phyloP scores from a whole-genome alignment of 164 flowering plant genomes.

The Umbilicus rupestris region DNA sequence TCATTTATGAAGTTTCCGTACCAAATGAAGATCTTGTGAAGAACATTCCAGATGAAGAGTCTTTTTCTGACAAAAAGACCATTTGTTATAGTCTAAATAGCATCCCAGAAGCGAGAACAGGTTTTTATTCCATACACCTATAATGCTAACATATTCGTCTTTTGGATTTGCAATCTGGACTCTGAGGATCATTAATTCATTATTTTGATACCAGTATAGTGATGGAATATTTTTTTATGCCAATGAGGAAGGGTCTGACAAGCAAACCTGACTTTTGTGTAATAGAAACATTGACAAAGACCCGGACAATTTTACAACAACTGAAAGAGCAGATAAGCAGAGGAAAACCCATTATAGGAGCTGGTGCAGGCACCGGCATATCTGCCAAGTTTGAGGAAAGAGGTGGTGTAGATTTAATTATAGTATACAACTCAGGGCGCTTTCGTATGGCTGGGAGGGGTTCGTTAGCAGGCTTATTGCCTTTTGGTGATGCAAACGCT shows the following conservation, averaged over 20 bases:
- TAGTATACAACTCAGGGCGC: slow-evolving; percentile 89
- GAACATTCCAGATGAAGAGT: slow-evolving; percentile 13
- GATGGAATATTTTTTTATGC: background rate
- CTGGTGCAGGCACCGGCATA: slow-evolving; percentile 98
- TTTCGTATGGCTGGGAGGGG: slow-evolving; percentile 99
- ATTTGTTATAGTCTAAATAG: slow-evolving; percentile 32
- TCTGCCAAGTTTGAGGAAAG: slow-evolving; percentile 98
- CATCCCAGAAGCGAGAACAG: slow-evolving; percentile 83
- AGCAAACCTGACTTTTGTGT: background rate
- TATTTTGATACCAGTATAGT: background rate
- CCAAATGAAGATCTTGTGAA: slow-evolving; percentile 23
- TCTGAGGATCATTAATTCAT: background rate
- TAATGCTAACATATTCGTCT: background rate
- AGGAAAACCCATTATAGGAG: slow-evolving; percentile 82
- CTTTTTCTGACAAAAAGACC: slow-evolving; percentile 14
- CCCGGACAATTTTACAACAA: slow-evolving; percentile 39
- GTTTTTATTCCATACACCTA: slow-evolving; percentile 21
- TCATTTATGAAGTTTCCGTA: slow-evolving; percentile 14
- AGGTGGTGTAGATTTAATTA: slow-evolving; percentile 87
- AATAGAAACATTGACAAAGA: slow-evolving; percentile 68
- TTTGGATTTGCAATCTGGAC: background rate
- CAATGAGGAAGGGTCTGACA: slow-evolving; percentile 4
- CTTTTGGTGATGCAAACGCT: slow-evolving; percentile 98
- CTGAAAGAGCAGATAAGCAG: slow-evolving; percentile 51
- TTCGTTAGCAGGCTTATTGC: slow-evolving; percentile 86